Evolutionary conservation across 495 filamentous ascomycete species (phyloP).

Genomic region (Neurospora sp.): DNA sequence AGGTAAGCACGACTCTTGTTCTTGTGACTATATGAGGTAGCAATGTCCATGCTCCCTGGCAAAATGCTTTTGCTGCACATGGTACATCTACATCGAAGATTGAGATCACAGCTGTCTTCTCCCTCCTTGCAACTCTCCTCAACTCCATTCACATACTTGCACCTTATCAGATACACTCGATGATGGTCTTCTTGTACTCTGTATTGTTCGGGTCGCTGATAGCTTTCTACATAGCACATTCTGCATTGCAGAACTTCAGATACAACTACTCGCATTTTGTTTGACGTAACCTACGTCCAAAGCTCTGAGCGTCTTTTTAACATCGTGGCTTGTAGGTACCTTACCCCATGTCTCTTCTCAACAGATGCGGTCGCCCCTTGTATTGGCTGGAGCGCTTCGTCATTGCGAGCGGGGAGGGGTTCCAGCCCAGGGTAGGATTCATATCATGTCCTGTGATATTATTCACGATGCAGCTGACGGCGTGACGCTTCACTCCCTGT

Average conservation of each 20-base stretch:
- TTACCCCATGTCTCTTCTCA: neutral
- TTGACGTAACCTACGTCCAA: neutral
- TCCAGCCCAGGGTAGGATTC: neutral
- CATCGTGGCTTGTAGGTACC: neutral
- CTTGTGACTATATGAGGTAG: neutral
- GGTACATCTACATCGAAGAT: neutral
- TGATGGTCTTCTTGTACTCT: neutral
- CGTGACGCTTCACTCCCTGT: neutral
- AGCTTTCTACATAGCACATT: neutral
- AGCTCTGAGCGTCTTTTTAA: neutral
- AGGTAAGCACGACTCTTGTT: neutral
- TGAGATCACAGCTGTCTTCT: neutral
- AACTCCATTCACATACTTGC: neutral
- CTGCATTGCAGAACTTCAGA: neutral
- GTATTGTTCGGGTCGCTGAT: neutral
- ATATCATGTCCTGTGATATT: neutral
- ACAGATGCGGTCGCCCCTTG: neutral
- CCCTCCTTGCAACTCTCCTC: neutral
- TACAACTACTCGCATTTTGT: neutral
- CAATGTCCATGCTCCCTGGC: neutral
- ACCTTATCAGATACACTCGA: neutral
- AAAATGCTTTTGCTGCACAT: neutral
- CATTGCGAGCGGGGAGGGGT: neutral
- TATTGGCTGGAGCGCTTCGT: neutral
- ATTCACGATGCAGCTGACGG: neutral